Base-by-base conservation (phyloP, 306 rosid genomes). In the Geum urbanum region DNA sequence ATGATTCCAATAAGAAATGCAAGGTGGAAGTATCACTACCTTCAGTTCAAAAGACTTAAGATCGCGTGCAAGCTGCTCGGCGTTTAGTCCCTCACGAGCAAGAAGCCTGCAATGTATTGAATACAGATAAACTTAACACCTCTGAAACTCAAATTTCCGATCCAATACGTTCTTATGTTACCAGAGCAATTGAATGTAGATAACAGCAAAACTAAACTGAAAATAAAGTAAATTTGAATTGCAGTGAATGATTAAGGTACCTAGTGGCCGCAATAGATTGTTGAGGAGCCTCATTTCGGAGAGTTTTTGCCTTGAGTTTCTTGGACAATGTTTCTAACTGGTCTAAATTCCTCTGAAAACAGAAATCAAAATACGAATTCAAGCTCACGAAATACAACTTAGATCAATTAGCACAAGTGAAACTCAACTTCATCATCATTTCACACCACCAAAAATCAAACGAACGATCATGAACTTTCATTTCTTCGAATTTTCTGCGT, bases 1-100 rank as follows among this genome's bases (percentile, higher is more conserved):
- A 53, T 7, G 16, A 32, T 32, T 55, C 56, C 19, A 37, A 57
- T 37, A 50, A 41, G 70, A 19, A 76, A 78, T 35, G 62, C 5
- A 63, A 67, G 22, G 62, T 57, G 74, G 37, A 69, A 27, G 40
- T 12, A 24, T 46, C 16, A 57, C 37, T 69, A 91, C 99, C 89
- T 94, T 91, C 82, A 94, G 72, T 75, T 94, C 99, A 86, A 94
- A 94, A 77, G 99, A 94, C 88, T 91, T 94, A 67, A 94, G 82
- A 80, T 94, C 99, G 55, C 99, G 87, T 44, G 99, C 95, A 80
- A 94, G 99, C 84, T 94, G 99, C 83, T 94, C 99, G 4, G 99
- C 99, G 74, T 94, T 89, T 83, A 94, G 86, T 70, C 99, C 99
- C 83, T 94, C 96, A 7, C 99, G 88, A 2, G 99, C 99, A 85